Percentiles rank a stretch among this genome's conserved stretches.
These are phyloP conservation scores for Trichophyton verrucosum DNA, from an alignment of 2,329 filamentous ascomycete genomes.

Conservation along the genomic window DNA sequence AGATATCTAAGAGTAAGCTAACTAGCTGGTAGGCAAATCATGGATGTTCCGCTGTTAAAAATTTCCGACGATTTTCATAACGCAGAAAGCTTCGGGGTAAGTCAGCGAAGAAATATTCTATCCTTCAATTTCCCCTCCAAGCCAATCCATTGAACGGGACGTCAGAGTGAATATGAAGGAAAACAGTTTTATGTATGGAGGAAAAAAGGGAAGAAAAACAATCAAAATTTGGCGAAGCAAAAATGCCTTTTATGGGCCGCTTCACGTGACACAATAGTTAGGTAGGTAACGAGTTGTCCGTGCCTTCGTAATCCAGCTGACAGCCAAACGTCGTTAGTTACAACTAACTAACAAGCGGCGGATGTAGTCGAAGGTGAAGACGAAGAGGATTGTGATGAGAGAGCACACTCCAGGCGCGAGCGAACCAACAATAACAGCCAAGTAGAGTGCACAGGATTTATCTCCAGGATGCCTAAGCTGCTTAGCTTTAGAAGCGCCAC, in stretches of 20 bases:
- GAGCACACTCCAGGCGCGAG: neutral
- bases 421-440: neutral
- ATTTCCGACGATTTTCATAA: slow-evolving; percentile 38
- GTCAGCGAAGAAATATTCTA: slow-evolving; percentile 28
- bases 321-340: neutral
- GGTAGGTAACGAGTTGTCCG: too few species aligned
- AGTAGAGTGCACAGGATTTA: neutral
- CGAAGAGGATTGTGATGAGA: neutral
- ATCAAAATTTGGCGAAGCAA: slow-evolving; percentile 12
- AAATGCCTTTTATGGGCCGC: slow-evolving; percentile 19
- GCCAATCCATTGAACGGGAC: slow-evolving; percentile 27
- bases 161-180: slow-evolving; percentile 39
- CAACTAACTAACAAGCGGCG: neutral
- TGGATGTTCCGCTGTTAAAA: slow-evolving; percentile 32
- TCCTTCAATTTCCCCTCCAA: slow-evolving; percentile 38
- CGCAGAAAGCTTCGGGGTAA: slow-evolving; percentile 35
- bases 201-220: slow-evolving; percentile 24
- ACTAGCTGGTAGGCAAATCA: neutral
- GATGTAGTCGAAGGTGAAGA: neutral
- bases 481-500: slow-evolving; percentile 24
- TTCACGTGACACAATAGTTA: slow-evolving; percentile 5
- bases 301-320: neutral
- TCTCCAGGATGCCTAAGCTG: neutral
- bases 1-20: neutral
- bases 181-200: slow-evolving; percentile 28